Percentiles rank a stretch among this genome's conserved stretches.
Evolutionary conservation across 495 filamentous ascomycete genomes (phyloP).

Genomic region (Neurospora sp.): DNA sequence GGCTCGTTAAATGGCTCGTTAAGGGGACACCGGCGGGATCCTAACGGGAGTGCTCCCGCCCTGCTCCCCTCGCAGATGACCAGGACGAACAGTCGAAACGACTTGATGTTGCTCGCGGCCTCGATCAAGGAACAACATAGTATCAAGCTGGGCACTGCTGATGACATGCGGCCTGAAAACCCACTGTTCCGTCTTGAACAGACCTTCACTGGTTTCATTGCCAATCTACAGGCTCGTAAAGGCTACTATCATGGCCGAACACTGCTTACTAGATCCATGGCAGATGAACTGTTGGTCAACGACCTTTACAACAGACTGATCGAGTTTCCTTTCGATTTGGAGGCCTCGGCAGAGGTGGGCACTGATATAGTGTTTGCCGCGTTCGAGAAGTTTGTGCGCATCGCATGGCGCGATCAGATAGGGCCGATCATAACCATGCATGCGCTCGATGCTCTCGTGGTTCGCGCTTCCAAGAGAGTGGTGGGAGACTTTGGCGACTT

Average conservation of each 20-base stretch:
- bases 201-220: conserved; percentile 74
- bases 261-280: conserved; percentile 56
- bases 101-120: conserved; percentile 32
- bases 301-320: conserved; percentile 85
- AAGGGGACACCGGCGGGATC: conserved; percentile 27
- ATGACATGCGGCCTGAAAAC: conserved; percentile 41
- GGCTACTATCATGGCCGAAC: conserved; percentile 73
- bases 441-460: conserved; percentile 57
- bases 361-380: conserved; percentile 87
- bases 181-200: conserved; percentile 66
- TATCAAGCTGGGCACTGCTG: conserved; percentile 26
- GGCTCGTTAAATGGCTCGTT: conserved; percentile 10
- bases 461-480: conserved; percentile 61
- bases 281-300: conserved; percentile 72
- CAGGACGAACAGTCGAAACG: conserved; percentile 34
- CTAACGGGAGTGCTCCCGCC: conserved; percentile 22
- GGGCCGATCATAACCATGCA: conserved; percentile 64
- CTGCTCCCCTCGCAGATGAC: conserved; percentile 23
- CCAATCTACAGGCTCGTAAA: conserved; percentile 71
- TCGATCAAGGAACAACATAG: conserved; percentile 41
- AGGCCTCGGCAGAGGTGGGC: conserved; percentile 62
- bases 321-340: conserved; percentile 65
- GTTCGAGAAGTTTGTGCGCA: conserved; percentile 86
- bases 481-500: conserved; percentile 78
- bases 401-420: conserved; percentile 83